A percentile compares a stretch with the other conserved stretches of the same genome.
phyloP scores from a whole-genome alignment of 768 basidiomycete genomes.

The Epithele typhae region DNA sequence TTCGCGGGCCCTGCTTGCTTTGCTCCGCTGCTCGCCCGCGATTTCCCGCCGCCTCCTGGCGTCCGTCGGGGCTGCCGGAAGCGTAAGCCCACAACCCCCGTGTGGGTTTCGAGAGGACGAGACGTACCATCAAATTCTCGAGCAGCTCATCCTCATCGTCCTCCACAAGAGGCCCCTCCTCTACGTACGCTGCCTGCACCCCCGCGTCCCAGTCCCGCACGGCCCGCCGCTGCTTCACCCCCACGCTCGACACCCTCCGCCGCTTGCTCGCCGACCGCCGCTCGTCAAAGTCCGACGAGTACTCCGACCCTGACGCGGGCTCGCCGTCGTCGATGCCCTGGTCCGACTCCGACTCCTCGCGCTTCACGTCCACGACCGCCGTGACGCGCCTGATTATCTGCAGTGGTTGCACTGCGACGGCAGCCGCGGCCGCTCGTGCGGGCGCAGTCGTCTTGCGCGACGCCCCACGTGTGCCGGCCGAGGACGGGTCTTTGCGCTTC shows the following conservation, averaged over 20 bases:
- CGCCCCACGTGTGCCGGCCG: background rate
- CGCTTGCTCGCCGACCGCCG: slow-evolving; percentile 18
- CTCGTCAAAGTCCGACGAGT: slow-evolving; percentile 12
- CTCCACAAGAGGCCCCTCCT: slow-evolving; percentile 5
- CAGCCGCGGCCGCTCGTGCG: slow-evolving; percentile 1
- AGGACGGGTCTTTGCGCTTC: slow-evolving; percentile 1
- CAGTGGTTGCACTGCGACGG: slow-evolving; percentile 1
- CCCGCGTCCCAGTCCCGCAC: slow-evolving; percentile 16
- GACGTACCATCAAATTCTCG: slow-evolving; percentile 45
- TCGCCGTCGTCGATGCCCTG: background rate
- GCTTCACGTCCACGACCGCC: slow-evolving; percentile 58
- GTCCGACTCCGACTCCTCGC: slow-evolving; percentile 38
- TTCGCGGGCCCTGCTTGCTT: slow-evolving; percentile 6
- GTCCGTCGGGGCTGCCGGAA: background rate
- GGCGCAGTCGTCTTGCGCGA: slow-evolving; percentile 8
- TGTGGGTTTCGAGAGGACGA: background rate
- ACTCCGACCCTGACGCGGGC: slow-evolving; percentile 13
- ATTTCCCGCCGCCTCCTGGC: background rate
- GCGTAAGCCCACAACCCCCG: background rate
- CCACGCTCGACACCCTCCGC: slow-evolving; percentile 27
- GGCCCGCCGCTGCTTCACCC: slow-evolving; percentile 5
- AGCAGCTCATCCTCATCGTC: slow-evolving; percentile 13
- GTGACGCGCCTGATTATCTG: slow-evolving; percentile 59
- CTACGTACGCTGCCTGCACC: slow-evolving; percentile 22
- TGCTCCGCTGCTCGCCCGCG: background rate